phyloP scores from a whole-genome alignment of 306 rosid species.

The Pterocarpus santalinus region DNA sequence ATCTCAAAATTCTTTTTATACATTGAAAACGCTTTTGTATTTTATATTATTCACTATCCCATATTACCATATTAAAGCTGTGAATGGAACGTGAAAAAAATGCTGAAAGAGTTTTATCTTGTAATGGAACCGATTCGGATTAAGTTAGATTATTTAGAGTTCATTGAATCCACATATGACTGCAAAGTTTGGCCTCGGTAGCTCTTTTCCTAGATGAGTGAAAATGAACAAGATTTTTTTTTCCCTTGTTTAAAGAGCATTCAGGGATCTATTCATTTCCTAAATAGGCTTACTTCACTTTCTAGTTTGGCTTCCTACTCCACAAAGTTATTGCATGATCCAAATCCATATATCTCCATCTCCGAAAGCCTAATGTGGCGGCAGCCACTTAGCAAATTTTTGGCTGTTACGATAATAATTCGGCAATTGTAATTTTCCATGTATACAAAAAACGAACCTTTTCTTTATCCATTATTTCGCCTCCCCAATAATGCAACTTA shows the following conservation, averaged over 20 bases:
- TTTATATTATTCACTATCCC: no score
- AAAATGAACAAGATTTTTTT: neutral
- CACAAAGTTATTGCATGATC: constrained; percentile 22
- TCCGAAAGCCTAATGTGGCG: constrained; percentile 49
- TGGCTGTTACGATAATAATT: constrained; percentile 39
- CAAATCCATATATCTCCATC: constrained; percentile 39
- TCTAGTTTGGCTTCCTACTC: neutral
- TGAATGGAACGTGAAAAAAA: no score
- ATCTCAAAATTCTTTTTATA: no score
- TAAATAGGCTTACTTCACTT: neutral
- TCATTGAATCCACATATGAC: constrained; percentile 6
- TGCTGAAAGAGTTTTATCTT: no score
- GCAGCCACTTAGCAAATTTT: constrained; percentile 39
- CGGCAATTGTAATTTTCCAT: constrained; percentile 52
- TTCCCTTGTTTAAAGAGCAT: neutral
- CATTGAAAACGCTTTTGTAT: no score
- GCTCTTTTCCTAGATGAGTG: neutral
- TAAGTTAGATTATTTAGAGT: no score
- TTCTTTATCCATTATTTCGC: constrained; percentile 1
- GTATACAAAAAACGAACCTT: constrained; percentile 13
- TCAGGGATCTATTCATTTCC: no score
- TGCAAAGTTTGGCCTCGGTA: constrained; percentile 36
- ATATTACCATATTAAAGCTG: no score
- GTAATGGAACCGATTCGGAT: no score
- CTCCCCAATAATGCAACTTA: constrained; percentile 31